Evolutionary conservation across 352 stramenopile species (phyloP).

Genomic region (Thalassiosira livingstoniorum): DNA sequence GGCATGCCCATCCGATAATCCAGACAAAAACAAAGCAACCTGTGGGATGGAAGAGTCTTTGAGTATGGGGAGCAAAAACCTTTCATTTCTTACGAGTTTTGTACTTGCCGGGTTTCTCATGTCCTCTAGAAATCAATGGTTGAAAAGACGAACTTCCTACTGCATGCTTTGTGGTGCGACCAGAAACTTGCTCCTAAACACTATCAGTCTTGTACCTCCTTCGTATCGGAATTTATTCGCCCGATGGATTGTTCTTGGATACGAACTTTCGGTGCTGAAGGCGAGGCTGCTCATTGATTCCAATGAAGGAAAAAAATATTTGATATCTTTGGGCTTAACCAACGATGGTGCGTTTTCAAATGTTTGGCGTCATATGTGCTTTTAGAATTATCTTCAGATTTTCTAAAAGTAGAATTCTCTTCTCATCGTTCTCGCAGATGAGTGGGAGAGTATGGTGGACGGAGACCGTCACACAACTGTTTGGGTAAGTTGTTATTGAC

Average conservation of each 20-base stretch:
- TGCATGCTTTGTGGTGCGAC: background rate
- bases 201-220: background rate
- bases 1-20: background rate
- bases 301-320: conserved; percentile 1
- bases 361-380: too few species aligned
- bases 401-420: too few species aligned
- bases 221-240: background rate
- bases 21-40: background rate
- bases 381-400: too few species aligned
- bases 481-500: conserved; percentile 8
- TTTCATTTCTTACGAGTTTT: background rate
- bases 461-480: conserved; percentile 25
- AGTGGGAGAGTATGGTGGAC: conserved; percentile 20
- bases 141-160: background rate
- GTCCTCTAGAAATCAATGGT: background rate
- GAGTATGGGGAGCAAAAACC: background rate
- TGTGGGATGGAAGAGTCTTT: background rate
- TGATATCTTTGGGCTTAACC: background rate
- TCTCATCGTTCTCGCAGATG: conserved; percentile 5
- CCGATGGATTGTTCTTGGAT: conserved; percentile 3
- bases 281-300: conserved; percentile 3
- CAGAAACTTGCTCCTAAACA: background rate
- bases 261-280: conserved; percentile 18
- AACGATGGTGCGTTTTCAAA: too few species aligned
- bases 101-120: background rate